phyloP scores from a whole-genome alignment of 2,329 filamentous ascomycete species.

The Fonsecaea pugnacius region DNA sequence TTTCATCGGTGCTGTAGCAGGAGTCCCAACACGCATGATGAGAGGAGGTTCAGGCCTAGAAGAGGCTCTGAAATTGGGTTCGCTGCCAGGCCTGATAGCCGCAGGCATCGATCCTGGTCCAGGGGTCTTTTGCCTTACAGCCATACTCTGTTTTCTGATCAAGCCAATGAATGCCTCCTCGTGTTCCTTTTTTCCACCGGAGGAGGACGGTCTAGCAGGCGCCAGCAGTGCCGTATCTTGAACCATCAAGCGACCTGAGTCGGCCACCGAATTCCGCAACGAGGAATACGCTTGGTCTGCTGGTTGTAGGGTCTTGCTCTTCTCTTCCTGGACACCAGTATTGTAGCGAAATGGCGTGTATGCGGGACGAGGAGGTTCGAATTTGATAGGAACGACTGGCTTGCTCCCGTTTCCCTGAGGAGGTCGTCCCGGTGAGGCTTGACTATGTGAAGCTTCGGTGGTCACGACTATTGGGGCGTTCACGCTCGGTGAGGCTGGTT shows the following conservation, averaged over 20 bases:
- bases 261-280: conserved; percentile 50
- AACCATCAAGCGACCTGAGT: conserved; percentile 51
- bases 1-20: conserved; percentile 4
- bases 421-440: conserved; percentile 10
- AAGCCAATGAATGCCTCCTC: conserved; percentile 55
- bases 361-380: conserved; percentile 46
- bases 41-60: conserved; percentile 41
- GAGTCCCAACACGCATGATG: conserved; percentile 40
- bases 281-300: conserved; percentile 55
- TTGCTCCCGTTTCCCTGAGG: conserved; percentile 16
- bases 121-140: conserved; percentile 27
- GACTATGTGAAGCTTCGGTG: conserved; percentile 13
- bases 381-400: conserved; percentile 32
- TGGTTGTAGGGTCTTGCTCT: conserved; percentile 47
- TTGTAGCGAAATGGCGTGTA: conserved; percentile 54
- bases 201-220: conserved; percentile 31
- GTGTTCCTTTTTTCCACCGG: conserved; percentile 40
- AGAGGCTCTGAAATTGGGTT: conserved; percentile 21
- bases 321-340: conserved; percentile 48
- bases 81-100: conserved; percentile 38
- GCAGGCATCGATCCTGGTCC: conserved; percentile 38
- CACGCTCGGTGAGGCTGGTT: conserved; percentile 33
- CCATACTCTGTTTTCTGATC: conserved; percentile 51
- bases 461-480: conserved; percentile 30
- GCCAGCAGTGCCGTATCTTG: conserved; percentile 38